These are phyloP conservation scores for Cyberlindnera americana DNA, from an alignment of 805 yeast species.

Conservation along the genomic window DNA sequence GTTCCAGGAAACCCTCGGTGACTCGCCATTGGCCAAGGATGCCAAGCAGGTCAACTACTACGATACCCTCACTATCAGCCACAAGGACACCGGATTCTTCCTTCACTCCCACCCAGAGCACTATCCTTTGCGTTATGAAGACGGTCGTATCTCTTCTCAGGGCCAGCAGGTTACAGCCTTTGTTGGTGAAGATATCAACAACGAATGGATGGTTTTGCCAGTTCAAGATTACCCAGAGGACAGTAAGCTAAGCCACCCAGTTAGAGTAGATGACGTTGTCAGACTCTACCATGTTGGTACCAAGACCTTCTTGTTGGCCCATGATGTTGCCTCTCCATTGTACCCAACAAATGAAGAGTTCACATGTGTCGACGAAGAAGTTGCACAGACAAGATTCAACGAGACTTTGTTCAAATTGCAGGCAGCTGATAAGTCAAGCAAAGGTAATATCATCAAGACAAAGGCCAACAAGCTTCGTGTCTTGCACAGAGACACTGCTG, in stretches of 20 bases:
- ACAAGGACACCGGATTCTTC: slow-evolving; percentile 72
- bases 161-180: slow-evolving; percentile 91
- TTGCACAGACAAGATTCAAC: slow-evolving; percentile 52
- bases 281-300: slow-evolving; percentile 82
- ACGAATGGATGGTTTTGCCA: slow-evolving; percentile 86
- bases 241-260: slow-evolving; percentile 42
- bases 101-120: slow-evolving; percentile 75
- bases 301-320: slow-evolving; percentile 76
- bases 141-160: slow-evolving; percentile 91
- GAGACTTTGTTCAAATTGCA: slow-evolving; percentile 79
- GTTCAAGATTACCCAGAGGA: slow-evolving; percentile 40
- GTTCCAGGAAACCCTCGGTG: slow-evolving; percentile 89
- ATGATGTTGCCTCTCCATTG: slow-evolving; percentile 94
- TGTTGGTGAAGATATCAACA: slow-evolving; percentile 53
- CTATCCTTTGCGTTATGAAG: slow-evolving; percentile 92
- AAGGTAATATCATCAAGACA: slow-evolving; percentile 55
- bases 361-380: slow-evolving; percentile 64
- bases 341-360: slow-evolving; percentile 93
- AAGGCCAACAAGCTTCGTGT: slow-evolving; percentile 66
- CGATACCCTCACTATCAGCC: slow-evolving; percentile 74
- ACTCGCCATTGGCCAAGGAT: slow-evolving; percentile 68
- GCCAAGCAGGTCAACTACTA: slow-evolving; percentile 70
- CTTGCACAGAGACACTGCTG: slow-evolving; percentile 81
- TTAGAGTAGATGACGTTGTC: slow-evolving; percentile 66
- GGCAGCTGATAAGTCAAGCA: slow-evolving; percentile 49